Conservation (phyloP, 2,329 filamentous ascomycete genomes). For the Apiospora pterosperma region DNA sequence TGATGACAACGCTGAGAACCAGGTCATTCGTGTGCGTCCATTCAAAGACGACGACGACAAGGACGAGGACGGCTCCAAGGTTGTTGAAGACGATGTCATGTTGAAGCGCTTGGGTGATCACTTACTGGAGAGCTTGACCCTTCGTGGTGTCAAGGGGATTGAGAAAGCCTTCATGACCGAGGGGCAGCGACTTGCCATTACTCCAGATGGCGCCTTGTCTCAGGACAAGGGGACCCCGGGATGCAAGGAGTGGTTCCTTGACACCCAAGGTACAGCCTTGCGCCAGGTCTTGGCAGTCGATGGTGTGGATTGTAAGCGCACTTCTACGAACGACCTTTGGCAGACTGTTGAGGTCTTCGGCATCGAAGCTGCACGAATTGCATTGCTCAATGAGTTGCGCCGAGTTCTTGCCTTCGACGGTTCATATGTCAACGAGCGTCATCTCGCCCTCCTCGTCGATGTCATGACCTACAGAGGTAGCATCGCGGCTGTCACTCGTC, state of each 20-base stretch:
- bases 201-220: conserved; percentile 68
- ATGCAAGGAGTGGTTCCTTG: conserved; percentile 92
- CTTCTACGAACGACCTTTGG: conserved; percentile 93
- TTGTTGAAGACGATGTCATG: conserved; percentile 83
- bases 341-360: conserved; percentile 94
- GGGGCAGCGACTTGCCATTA: conserved; percentile 65
- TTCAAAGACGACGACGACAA: conserved; percentile 64
- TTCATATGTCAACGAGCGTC: conserved; percentile 98
- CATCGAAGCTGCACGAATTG: conserved; percentile 88
- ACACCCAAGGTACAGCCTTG: conserved; percentile 87
- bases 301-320: conserved; percentile 81
- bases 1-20: conserved; percentile 95
- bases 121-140: conserved; percentile 83
- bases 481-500: conserved; percentile 93
- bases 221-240: conserved; percentile 69
- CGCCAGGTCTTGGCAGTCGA: conserved; percentile 80
- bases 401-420: conserved; percentile 96
- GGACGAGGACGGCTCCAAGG: conserved; percentile 61
- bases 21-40: conserved; percentile 88
- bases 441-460: conserved; percentile 91
- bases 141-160: conserved; percentile 86
- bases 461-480: conserved; percentile 96
- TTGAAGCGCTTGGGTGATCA: conserved; percentile 90
- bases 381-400: conserved; percentile 83
- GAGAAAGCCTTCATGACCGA: conserved; percentile 92